phyloP scores from a whole-genome alignment of 2,329 filamentous ascomycete species.

The Aspergillus pseudoviridinutans region DNA sequence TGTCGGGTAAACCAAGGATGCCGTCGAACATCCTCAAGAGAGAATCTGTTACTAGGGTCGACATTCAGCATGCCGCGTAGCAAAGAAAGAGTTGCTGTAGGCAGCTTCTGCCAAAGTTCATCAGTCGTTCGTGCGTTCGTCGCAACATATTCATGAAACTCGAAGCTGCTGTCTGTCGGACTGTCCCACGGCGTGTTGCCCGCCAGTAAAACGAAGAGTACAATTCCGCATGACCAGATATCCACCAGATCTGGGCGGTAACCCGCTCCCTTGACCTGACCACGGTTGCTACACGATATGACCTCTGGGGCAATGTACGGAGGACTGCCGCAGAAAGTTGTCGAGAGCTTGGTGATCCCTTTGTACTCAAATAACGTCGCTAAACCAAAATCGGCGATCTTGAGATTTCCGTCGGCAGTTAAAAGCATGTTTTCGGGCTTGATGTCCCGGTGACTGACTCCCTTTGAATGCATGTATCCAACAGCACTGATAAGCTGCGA shows the following conservation, averaged over 20 bases:
- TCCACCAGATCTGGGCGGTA: slow-evolving; percentile 73
- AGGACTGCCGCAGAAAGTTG: slow-evolving; percentile 89
- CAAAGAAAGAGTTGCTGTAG: slow-evolving; percentile 69
- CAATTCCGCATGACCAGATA: slow-evolving; percentile 96
- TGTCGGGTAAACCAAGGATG: slow-evolving; percentile 91
- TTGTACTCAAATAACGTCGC: slow-evolving; percentile 91
- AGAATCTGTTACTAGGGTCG: slow-evolving; percentile 70
- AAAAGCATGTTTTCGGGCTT: slow-evolving; percentile 96
- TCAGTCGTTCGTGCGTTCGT: slow-evolving; percentile 79
- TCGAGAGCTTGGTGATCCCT: slow-evolving; percentile 74
- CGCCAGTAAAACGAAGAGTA: slow-evolving; percentile 91
- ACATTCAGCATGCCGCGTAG: slow-evolving; percentile 91
- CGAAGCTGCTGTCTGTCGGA: slow-evolving; percentile 78
- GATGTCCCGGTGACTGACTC: slow-evolving; percentile 85
- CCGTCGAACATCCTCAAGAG: slow-evolving; percentile 77
- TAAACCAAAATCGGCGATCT: slow-evolving; percentile 94
- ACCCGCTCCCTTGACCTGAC: slow-evolving; percentile 40
- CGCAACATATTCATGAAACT: slow-evolving; percentile 81
- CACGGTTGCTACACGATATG: slow-evolving; percentile 52
- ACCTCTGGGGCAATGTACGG: slow-evolving; percentile 98
- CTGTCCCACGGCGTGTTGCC: slow-evolving; percentile 98
- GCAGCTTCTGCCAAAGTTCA: slow-evolving; percentile 77
- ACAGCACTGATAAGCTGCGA: slow-evolving; percentile 85
- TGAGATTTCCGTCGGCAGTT: slow-evolving; percentile 77
- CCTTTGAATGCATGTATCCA: slow-evolving; percentile 92